phyloP scores from a whole-genome alignment of 805 yeast genomes.

The Candida schatavii region DNA sequence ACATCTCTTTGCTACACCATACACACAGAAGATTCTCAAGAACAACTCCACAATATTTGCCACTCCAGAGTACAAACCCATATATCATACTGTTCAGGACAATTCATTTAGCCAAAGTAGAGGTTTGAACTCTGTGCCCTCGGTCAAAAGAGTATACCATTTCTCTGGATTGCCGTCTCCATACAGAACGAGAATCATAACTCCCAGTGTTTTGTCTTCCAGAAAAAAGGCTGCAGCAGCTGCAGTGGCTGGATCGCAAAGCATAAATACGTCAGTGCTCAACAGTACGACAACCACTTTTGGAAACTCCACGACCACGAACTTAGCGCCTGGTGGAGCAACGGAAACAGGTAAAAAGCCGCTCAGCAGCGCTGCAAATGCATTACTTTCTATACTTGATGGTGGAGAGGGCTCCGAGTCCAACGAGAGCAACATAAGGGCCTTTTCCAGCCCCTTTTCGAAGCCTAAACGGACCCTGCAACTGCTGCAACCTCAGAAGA shows the following conservation, averaged over 20 bases:
- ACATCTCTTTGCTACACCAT: conserved; percentile 22
- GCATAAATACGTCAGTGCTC: neutral
- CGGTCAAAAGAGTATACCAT: conserved; percentile 43
- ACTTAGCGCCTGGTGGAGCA: neutral
- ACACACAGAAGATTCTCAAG: conserved; percentile 27
- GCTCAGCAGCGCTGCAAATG: conserved; percentile 34
- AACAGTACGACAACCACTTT: conserved; percentile 5
- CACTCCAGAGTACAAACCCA: conserved; percentile 39
- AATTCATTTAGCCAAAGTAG: conserved; percentile 7
- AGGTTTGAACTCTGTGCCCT: conserved; percentile 17
- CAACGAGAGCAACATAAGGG: conserved; percentile 31
- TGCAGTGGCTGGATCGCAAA: conserved; percentile 4
- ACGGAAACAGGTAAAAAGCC: conserved; percentile 16
- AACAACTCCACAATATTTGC: conserved; percentile 19
- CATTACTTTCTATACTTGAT: conserved; percentile 38
- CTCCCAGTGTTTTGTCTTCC: conserved; percentile 22
- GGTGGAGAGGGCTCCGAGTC: conserved; percentile 14
- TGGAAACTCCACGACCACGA: neutral
- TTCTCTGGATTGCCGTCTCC: conserved; percentile 46
- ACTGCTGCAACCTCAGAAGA: too few relatives aligned
- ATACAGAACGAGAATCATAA: conserved; percentile 37
- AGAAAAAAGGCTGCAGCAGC: conserved; percentile 2
- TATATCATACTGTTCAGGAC: conserved; percentile 31
- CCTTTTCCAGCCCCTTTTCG: conserved; percentile 26
- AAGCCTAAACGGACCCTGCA: conserved; percentile 8